Evolutionary conservation across 192 early-diverging fungal genomes (phyloP).

Genomic region (Podila horticola): DNA sequence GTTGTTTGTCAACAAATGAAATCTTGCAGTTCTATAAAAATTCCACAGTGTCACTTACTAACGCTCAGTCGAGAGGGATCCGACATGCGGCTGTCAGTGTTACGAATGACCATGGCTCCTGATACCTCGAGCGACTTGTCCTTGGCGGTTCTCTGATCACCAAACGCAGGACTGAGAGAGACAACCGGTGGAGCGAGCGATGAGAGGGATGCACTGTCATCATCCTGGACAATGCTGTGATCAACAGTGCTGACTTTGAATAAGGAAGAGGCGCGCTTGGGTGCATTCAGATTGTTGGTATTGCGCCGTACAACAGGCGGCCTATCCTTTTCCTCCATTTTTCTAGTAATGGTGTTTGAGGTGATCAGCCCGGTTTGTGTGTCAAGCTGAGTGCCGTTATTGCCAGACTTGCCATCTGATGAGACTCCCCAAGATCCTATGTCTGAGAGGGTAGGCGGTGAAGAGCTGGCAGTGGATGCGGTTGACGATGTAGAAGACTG

Average conservation of each 20-base stretch:
- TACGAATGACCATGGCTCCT: neutral
- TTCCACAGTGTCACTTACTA: no score
- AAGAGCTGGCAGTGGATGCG: neutral
- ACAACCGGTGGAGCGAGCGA: slow-evolving; percentile 43
- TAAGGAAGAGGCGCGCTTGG: slow-evolving; percentile 39
- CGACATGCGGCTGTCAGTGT: neutral
- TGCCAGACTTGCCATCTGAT: slow-evolving; percentile 2
- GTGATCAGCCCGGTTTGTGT: neutral
- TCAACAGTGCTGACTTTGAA: slow-evolving; percentile 49
- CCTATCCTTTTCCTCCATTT: slow-evolving; percentile 13
- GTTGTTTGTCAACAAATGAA: no score
- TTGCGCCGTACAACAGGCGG: slow-evolving; percentile 7
- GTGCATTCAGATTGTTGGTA: slow-evolving; percentile 1
- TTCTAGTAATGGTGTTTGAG: neutral
- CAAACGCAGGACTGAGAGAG: slow-evolving; percentile 40
- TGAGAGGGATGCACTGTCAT: slow-evolving; percentile 28
- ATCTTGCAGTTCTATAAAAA: no score
- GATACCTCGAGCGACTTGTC: neutral
- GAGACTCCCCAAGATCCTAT: slow-evolving; percentile 12
- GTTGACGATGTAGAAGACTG: neutral
- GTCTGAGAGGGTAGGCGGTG: slow-evolving; percentile 1
- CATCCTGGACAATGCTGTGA: slow-evolving; percentile 34
- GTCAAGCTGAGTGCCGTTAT: neutral
- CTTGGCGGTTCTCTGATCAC: slow-evolving; percentile 19
- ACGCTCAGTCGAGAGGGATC: neutral